Base-by-base conservation (phyloP, 148 eudicot genomes). In the Fagopyrum esculentum region DNA sequence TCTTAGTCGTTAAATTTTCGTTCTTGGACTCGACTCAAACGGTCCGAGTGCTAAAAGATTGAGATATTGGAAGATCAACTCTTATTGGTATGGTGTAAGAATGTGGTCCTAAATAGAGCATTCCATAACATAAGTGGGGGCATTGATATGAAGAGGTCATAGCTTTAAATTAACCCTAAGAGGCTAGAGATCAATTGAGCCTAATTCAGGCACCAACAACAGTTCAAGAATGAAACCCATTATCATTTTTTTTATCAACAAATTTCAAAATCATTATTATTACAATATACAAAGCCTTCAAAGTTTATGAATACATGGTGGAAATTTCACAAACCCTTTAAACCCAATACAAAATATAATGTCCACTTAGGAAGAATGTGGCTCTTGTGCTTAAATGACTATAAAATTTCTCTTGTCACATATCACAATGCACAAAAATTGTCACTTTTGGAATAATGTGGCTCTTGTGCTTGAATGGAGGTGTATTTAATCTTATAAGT, bases 401-500 rank as follows among this genome's bases (percentile, higher is more conserved):
- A 29, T 29, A 29, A 30, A 63, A 63, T 29, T 12, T 19, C 16
- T 4, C 11, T 3, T 26, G 12, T 66, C 47, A 66, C 71, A 12
- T 35, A 43, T 35, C 30, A n/a, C 71, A 66, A 1, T 66, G 11
- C 46, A 63, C 29, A 43, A 66, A 35, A 66, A 35, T 35, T 66
- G 19, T 45, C 71, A 66, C 71, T 66, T 66, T 66, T 6, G 47
- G 47, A 40, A 66, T 17, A 66, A 40, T 66, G 19, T 66, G 71
- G 71, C 71, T 66, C 71, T 66, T 66, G 47, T 66, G 71, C 71
- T 66, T 40, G 30, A 40, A 40, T 66, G 47, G 71, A 66, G 71
- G 46, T 66, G 71, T 43, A 40, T 66, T 66, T 66, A 66, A 66
- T 66, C 71, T 66, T 43, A 66, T 9, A 15, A 59, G 35, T 59